Evolutionary conservation across 306 rosid genomes (phyloP).

Genomic region (Adenanthera pavonina): DNA sequence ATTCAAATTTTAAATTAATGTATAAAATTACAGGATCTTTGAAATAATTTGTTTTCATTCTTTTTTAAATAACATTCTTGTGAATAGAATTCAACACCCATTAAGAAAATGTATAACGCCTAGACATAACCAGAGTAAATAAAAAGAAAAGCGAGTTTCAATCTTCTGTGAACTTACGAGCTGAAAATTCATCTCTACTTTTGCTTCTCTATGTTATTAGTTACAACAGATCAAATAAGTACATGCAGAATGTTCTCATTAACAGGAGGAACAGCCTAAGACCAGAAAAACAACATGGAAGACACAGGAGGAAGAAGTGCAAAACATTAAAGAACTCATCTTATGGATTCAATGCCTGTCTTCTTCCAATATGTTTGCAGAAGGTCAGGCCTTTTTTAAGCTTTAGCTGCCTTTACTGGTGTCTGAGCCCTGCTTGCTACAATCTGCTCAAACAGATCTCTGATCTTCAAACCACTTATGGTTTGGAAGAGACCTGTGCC

Average conservation of each 20-base stretch:
- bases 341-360: constrained; percentile 34
- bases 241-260: constrained; percentile 48
- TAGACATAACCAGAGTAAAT: not conserved
- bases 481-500: constrained; percentile 99
- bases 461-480: constrained; percentile 87
- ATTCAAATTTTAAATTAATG: not conserved
- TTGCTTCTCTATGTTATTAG: constrained; percentile 44
- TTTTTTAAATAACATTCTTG: not conserved
- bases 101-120: not conserved
- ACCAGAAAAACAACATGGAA: constrained; percentile 40
- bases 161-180: constrained; percentile 38
- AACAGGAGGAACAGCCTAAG: constrained; percentile 53
- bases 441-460: constrained; percentile 88
- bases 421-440: constrained; percentile 59
- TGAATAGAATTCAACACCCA: not conserved
- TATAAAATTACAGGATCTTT: not conserved
- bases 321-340: constrained; percentile 36
- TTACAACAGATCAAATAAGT: constrained; percentile 46
- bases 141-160: constrained; percentile 9
- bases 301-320: constrained; percentile 37
- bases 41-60: not conserved
- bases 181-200: constrained; percentile 50
- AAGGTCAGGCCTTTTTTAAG: constrained; percentile 42
- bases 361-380: constrained; percentile 37
- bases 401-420: constrained; percentile 67